Percentiles rank a stretch among this genome's conserved stretches.
Conservation (phyloP, 139 green algal species). For the Picochlorum sp. region DNA sequence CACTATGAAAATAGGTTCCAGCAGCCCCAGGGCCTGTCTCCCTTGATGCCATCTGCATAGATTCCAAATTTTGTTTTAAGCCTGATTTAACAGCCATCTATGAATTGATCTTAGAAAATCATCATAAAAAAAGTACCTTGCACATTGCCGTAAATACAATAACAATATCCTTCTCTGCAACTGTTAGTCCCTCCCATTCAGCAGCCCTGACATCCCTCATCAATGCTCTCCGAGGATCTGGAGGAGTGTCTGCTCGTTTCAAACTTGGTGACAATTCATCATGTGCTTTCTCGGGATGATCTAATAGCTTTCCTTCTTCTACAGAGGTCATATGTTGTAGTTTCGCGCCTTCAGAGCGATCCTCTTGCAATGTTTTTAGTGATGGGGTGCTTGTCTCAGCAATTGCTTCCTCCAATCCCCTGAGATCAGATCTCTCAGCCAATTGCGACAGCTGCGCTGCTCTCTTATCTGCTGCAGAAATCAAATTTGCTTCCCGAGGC, state of each 20-base stretch:
- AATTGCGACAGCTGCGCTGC: slow-evolving; percentile 62
- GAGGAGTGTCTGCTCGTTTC: slow-evolving; percentile 15
- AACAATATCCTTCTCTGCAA: slow-evolving; percentile 66
- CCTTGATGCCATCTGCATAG: slow-evolving; percentile 17
- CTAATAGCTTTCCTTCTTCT: not conserved
- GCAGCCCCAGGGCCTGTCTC: slow-evolving; percentile 43
- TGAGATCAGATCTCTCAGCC: slow-evolving; percentile 61
- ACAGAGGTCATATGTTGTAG: not conserved
- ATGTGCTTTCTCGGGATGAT: not conserved
- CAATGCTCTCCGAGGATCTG: slow-evolving; percentile 26
- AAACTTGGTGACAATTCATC: too few species aligned
- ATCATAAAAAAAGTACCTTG: too few species aligned
- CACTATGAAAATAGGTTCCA: slow-evolving; percentile 56
- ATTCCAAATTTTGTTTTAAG: not conserved
- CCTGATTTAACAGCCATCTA: not conserved
- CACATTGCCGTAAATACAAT: slow-evolving; percentile 79
- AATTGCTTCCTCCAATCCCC: slow-evolving; percentile 47
- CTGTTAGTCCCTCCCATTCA: slow-evolving; percentile 30
- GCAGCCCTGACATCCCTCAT: slow-evolving; percentile 26
- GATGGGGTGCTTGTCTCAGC: not conserved
- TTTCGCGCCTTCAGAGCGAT: not conserved
- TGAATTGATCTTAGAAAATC: too few species aligned
- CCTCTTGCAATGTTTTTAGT: not conserved
- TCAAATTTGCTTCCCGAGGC: not conserved
- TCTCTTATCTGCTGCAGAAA: slow-evolving; percentile 11